Evolutionary conservation across 805 yeast species (phyloP), one percentile per base, ranked within the genome.

Genomic region (Pichia phayaonensis): DNA sequence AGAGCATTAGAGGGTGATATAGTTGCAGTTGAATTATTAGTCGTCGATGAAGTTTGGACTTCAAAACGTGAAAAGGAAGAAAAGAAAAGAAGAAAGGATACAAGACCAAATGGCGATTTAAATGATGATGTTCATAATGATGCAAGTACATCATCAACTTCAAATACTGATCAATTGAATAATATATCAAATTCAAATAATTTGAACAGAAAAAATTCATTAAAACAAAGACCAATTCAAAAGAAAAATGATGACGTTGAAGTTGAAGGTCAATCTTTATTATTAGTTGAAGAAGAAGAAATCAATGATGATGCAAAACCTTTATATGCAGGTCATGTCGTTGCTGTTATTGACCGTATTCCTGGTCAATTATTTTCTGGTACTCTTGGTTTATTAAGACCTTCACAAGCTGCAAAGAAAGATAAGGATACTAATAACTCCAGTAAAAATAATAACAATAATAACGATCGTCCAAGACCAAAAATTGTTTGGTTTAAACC

Each of bases 401-500:
- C 99, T 4, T 94, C 97, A 3, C 96, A 95, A 59, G 90, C 90
- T 7, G 84, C 88, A 38, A 88, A 86, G 56, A 83, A 82, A 46
- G 81, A 80, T 20, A 79, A 74, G 49, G 68, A 75, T 10, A 40
- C 27, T 11, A 63, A 62, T 16, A 39, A 55, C 40, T 58, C 38
- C 3, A n/a, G 54, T 45, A 42, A 39, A 24, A 34, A 51, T 16
- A 47, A 46, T 16, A 48, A 52, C 7, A 42, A 40, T n/a, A 56
- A 49, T 52, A 62, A 57, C 20, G 45, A 49, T 3, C 54, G 54
- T 15, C 61, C 58, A 45, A 79, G 80, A 42, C 99, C 99, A 34
- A 94, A 94, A 65, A 94, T 94, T 72, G 97, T 94, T 34, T 94
- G 99, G 99, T 94, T 94, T 68, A 94, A 94, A 65, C 99, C 99